Percentiles rank a stretch among this genome's conserved stretches.
Conservation (phyloP, 306 rosid species). For the Rosa lucieae region DNA sequence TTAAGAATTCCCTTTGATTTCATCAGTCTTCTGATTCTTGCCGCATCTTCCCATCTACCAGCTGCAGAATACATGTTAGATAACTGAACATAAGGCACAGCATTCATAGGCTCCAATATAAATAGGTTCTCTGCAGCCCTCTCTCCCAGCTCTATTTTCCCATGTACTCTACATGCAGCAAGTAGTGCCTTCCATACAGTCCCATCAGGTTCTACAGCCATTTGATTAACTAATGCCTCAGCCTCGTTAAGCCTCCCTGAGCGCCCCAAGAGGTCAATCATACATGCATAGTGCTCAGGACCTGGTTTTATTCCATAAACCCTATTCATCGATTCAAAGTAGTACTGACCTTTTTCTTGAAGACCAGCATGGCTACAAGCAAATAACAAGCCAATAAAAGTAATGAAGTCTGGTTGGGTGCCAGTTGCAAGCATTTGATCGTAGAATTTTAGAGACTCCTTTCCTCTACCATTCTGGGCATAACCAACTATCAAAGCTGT, state of each 20-base stretch:
- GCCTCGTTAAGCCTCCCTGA: conserved; percentile 71
- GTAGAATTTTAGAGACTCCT: conserved; percentile 68
- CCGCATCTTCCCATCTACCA: conserved; percentile 69
- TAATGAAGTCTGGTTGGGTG: conserved; percentile 72
- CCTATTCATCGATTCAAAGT: conserved; percentile 63
- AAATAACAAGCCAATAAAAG: conserved; percentile 83
- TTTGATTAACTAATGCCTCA: conserved; percentile 51
- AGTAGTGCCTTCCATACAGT: conserved; percentile 94
- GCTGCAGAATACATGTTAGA: conserved; percentile 80
- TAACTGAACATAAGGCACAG: conserved; percentile 68
- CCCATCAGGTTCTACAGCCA: conserved; percentile 78
- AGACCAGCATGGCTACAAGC: conserved; percentile 97
- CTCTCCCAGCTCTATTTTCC: conserved; percentile 74
- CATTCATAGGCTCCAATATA: conserved; percentile 61
- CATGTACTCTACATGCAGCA: conserved; percentile 79
- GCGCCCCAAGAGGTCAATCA: conserved; percentile 89
- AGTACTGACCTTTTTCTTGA: conserved; percentile 51
- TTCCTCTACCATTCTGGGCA: conserved; percentile 87
- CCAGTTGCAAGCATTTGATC: conserved; percentile 69
- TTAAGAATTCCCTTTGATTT: conserved; percentile 73
- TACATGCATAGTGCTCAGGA: conserved; percentile 79
- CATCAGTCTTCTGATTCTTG: conserved; percentile 67
- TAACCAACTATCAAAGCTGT: conserved; percentile 91
- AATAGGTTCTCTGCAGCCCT: conserved; percentile 69
- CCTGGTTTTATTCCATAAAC: conserved; percentile 78